phyloP scores from a whole-genome alignment of 345 rosid species.

The Eucalyptus sp. region DNA sequence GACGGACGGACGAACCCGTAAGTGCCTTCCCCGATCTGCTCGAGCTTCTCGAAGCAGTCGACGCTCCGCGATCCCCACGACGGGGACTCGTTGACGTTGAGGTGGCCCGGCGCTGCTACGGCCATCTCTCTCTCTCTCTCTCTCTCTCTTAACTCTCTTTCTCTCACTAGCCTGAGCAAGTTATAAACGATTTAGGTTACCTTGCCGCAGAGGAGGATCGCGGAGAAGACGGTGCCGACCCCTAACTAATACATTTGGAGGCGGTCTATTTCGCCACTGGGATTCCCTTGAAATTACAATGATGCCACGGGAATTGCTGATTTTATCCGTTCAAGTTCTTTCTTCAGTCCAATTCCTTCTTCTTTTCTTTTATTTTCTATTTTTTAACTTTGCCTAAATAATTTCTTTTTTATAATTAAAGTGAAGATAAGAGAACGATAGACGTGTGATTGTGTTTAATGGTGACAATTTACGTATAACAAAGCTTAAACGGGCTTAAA shows the following conservation, averaged over 20 bases:
- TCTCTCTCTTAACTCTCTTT: neutral
- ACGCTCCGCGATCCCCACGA: constrained; percentile 50
- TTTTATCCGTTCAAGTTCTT: neutral
- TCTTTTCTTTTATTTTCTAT: neutral
- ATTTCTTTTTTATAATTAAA: neutral
- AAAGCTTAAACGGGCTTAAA: too few relatives aligned
- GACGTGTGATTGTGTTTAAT: neutral
- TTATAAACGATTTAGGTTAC: neutral
- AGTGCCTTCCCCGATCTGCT: constrained; percentile 58
- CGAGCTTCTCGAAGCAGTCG: constrained; percentile 48
- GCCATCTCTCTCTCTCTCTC: constrained; percentile 12
- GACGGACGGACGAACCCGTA: constrained; percentile 18
- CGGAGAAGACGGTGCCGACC: neutral
- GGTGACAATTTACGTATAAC: neutral
- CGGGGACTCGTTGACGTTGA: constrained; percentile 35
- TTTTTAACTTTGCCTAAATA: neutral
- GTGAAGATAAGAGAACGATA: neutral
- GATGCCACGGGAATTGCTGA: neutral
- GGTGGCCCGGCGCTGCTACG: constrained; percentile 37
- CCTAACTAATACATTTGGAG: neutral
- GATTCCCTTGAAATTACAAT: neutral
- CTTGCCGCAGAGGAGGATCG: neutral
- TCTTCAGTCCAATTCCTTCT: neutral
- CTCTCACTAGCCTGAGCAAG: neutral
- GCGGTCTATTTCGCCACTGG: neutral